These are phyloP conservation scores for Fusarium duplospermum DNA, from an alignment of 2,329 filamentous ascomycete genomes.

Conservation along the genomic window DNA sequence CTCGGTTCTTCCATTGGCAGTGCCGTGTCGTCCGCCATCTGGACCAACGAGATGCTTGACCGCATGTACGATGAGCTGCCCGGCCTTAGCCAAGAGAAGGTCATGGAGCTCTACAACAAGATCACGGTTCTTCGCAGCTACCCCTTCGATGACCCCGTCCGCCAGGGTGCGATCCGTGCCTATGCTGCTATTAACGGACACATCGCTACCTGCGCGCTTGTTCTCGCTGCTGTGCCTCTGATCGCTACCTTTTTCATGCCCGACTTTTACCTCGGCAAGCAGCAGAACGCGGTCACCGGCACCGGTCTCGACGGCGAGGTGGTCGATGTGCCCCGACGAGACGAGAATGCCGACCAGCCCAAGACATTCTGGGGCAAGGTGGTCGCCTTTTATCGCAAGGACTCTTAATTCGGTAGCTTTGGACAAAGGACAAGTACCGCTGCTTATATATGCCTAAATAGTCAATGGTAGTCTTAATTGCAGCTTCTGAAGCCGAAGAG, in stretches of 20 bases:
- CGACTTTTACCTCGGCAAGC: conserved; percentile 52
- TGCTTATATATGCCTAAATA: not conserved
- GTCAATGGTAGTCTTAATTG: not conserved
- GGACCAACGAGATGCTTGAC: conserved; percentile 53
- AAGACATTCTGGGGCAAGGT: conserved; percentile 13
- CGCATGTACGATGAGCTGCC: conserved; percentile 49
- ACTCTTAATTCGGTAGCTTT: not conserved
- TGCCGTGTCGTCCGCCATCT: conserved; percentile 52
- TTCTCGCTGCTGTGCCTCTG: conserved; percentile 47
- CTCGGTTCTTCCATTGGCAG: conserved; percentile 53
- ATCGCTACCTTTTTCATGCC: conserved; percentile 55
- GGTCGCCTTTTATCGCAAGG: conserved; percentile 20
- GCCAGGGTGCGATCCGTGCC: conserved; percentile 52
- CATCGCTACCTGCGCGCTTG: conserved; percentile 48
- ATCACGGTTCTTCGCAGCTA: conserved; percentile 52
- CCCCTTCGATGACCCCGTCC: conserved; percentile 47
- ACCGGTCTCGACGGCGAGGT: conserved; percentile 47
- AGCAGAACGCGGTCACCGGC: conserved; percentile 50
- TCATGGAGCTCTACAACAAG: conserved; percentile 48
- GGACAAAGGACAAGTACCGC: not conserved
- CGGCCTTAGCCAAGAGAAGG: conserved; percentile 34
- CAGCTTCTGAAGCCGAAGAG: not conserved
- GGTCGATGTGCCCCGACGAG: conserved; percentile 37
- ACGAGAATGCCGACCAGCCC: not conserved
- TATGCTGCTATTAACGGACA: conserved; percentile 50